Evolutionary conservation across 2,329 filamentous ascomycete genomes (phyloP), one percentile per base, ranked within the genome.

Genomic region (Septoria linicola): DNA sequence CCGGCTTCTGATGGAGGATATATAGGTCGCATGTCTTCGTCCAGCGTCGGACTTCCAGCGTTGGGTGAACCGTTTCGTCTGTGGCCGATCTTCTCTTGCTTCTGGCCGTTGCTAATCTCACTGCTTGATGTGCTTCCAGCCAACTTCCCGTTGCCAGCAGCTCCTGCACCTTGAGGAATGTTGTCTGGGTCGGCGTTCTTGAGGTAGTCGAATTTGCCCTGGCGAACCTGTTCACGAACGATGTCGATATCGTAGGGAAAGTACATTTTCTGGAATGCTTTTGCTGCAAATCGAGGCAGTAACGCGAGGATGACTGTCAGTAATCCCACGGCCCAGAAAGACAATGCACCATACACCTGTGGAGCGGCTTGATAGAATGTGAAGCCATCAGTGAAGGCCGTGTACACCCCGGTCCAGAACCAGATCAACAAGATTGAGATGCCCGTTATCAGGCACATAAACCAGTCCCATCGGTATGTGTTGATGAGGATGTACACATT

Each of bases 381-480:
- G 63, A 74, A 78, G 40, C 80, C 80, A 1, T 70, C 70, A 17
- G 74, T 74, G 63, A 82, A 81, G 2, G 80, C 77, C 0, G 84
- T 84, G 73, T 95, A 99, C 31, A 95, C 80, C 23, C 90, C 93
- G 4, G 93, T 96, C 90, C 93, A 97, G 74, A 95, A 87, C 77
- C 90, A 99, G 66, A 97, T 82, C 63, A 96, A 81, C 23, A 97
- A 69, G 56, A 87, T 87, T 72, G 90, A 96, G 69, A 97, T 80
- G 19, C 73, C 72, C 44, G 95, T 86, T 56, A 96, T 85, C 53
- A 96, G 75, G 17, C 91, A 72, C 73, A 95, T 95, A 64, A 99
- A 77, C 92, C 92, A 99, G 70, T 99, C 93, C 93, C 93, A 99
- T 54, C 92, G 83, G 71, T 96, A 97, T 1, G 88, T 95, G 72